phyloP scores from a whole-genome alignment of 2,329 filamentous ascomycete genomes.

The Huntiella omanensis region DNA sequence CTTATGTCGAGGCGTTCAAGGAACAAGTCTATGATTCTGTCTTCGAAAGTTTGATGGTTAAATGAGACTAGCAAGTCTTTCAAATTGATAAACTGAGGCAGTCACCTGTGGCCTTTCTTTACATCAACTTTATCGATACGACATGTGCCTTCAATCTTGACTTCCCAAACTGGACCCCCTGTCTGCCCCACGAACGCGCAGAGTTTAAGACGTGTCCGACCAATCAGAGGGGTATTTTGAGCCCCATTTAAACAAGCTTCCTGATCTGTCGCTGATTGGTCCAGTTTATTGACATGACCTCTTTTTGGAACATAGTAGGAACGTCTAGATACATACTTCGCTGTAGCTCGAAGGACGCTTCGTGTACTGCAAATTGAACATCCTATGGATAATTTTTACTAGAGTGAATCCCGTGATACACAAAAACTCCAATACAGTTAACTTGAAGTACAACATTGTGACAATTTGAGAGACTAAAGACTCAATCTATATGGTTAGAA shows the following conservation, averaged over 20 bases:
- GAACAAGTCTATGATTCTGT: neutral
- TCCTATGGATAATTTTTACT: no score
- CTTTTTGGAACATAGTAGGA: constrained; percentile 1
- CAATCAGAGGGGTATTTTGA: constrained; percentile 1
- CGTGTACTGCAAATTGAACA: no score
- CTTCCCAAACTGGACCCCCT: neutral
- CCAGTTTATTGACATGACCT: neutral
- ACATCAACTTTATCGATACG: neutral
- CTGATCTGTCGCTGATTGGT: constrained; percentile 1
- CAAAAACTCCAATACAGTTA: no score
- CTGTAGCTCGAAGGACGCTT: no score
- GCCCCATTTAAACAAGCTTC: no score
- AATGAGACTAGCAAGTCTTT: neutral
- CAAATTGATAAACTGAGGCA: neutral
- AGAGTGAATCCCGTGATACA: no score
- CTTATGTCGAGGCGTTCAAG: neutral
- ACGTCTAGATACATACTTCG: no score
- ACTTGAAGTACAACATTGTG: no score
- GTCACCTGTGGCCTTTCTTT: neutral
- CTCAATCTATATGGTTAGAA: no score
- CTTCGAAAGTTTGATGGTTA: neutral
- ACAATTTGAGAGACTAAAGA: no score
- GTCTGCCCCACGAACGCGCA: constrained; percentile 6
- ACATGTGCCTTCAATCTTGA: neutral
- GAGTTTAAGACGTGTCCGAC: constrained; percentile 7